Evolutionary conservation across 140 eudicot genomes (phyloP).

Genomic region (Erigeron philadelphicus): DNA sequence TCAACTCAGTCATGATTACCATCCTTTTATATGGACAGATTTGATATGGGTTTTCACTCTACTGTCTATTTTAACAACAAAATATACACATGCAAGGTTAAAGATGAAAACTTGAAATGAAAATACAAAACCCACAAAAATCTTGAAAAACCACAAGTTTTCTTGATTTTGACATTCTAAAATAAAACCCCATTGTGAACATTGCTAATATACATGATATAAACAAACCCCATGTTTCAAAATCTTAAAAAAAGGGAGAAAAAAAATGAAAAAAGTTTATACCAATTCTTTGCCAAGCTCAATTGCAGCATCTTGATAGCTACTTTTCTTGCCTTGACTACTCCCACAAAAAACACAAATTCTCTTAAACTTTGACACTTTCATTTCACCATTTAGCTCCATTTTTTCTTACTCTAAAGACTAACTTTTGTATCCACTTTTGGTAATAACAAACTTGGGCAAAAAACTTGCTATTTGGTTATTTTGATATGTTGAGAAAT

Average conservation of each 20-base stretch:
- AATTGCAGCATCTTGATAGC: conserved; percentile 93
- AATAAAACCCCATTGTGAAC: conserved; percentile 9
- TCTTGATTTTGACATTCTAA: conserved; percentile 19
- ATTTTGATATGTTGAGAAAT: conserved; percentile 3
- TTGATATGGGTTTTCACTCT: conserved; percentile 17
- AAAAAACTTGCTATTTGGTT: conserved; percentile 15
- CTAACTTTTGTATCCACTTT: conserved; percentile 8
- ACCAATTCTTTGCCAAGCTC: conserved; percentile 86
- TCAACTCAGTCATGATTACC: too few species aligned
- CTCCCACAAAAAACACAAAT: conserved; percentile 95
- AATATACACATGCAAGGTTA: conserved; percentile 20
- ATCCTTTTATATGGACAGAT: not conserved
- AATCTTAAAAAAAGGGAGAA: conserved; percentile 6
- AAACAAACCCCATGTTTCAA: conserved; percentile 19
- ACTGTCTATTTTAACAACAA: not conserved
- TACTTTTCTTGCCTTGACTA: conserved; percentile 83
- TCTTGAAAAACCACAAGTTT: not conserved
- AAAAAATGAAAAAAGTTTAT: not conserved
- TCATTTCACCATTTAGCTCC: conserved; percentile 46
- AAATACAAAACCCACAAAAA: conserved; percentile 13
- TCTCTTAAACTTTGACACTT: conserved; percentile 58
- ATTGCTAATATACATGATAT: conserved; percentile 10
- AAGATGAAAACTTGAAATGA: conserved; percentile 10
- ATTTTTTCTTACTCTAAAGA: conserved; percentile 12
- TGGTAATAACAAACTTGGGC: conserved; percentile 9